Evolutionary conservation across 2,329 filamentous ascomycete genomes (phyloP), one percentile per base, ranked within the genome.

Genomic region (Neopestalotiopsis clavispora): DNA sequence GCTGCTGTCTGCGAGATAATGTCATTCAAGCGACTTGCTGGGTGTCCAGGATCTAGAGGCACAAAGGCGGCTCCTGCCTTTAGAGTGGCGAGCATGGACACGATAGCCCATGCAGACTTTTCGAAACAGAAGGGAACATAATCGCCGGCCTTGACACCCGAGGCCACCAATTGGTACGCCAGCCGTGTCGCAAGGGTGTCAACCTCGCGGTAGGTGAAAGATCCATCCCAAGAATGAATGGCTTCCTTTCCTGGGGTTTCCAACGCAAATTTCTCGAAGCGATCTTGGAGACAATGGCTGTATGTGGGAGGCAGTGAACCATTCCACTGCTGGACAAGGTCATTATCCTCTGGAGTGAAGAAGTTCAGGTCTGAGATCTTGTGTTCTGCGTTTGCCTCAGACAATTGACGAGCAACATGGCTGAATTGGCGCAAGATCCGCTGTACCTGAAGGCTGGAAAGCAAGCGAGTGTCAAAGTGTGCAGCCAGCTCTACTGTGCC

Each of bases 31-130:
- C 82, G 77, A 12, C 76, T 75, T 3, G 77, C 69, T 0, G 78
- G 78, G 0, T 81, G 71, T 9, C 77, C 75, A 10, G 81, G 78
- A 28, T 84, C 82, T 0, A 84, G 64, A 0, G 79, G 77, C n/a
- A 77, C 72, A 67, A 75, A 79, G 0, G 76, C 76, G 4, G 72
- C 77, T 4, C 78, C 80, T 23, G 78, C 76, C 57, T 81, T 81
- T 32, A 81, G 69, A 3, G 80, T 75, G 1, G 74, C 78, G 13
- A 82, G 69, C 69, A 80, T 78, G 0, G 77, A 75, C 17, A 80
- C 73, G 4, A 77, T 68, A 1, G 73, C 74, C 77, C 77, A 81
- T 28, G 70, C 72, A 4, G 78, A 80, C 70, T 80, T 81, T 30
- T 79, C 76, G 58, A 80, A 80, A 66, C 75, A 77, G 49, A 82